Percentiles rank a stretch among this genome's conserved stretches.
Conservation (phyloP, 768 basidiomycete genomes). For the Astraeus odoratus region DNA sequence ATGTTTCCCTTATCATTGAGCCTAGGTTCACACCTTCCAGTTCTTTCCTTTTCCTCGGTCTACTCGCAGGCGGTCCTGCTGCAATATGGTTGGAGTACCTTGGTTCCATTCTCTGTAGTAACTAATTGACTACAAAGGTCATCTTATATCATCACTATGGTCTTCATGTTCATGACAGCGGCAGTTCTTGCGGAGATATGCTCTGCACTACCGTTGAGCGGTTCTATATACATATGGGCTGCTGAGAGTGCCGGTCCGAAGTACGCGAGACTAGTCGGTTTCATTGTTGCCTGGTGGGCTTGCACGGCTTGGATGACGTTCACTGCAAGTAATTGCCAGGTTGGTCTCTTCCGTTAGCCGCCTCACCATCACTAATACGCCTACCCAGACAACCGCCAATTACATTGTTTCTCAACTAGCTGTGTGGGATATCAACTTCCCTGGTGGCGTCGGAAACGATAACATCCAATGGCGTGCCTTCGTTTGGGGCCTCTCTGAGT, state of each 20-base stretch:
- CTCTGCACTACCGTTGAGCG: slow-evolving; percentile 79
- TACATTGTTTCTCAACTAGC: slow-evolving; percentile 80
- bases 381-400: slow-evolving; percentile 71
- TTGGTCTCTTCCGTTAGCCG: slow-evolving; percentile 21
- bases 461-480: slow-evolving; percentile 85
- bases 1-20: background rate
- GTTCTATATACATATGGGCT: slow-evolving; percentile 93
- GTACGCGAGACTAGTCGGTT: slow-evolving; percentile 80
- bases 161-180: slow-evolving; percentile 87
- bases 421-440: slow-evolving; percentile 77
- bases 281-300: slow-evolving; percentile 90
- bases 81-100: slow-evolving; percentile 59
- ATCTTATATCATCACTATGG: slow-evolving; percentile 71
- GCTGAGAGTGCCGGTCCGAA: slow-evolving; percentile 88
- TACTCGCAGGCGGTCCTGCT: slow-evolving; percentile 80
- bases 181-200: slow-evolving; percentile 86
- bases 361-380: slow-evolving; percentile 1
- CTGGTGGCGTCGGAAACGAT: slow-evolving; percentile 62
- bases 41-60: slow-evolving; percentile 71
- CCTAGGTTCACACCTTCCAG: slow-evolving; percentile 30
- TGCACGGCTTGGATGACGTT: slow-evolving; percentile 97
- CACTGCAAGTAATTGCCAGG: slow-evolving; percentile 82
- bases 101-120: slow-evolving; percentile 9
- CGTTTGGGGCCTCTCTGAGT: slow-evolving; percentile 79
- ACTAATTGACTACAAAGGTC: slow-evolving; percentile 55